Base-by-base conservation (phyloP, 768 basidiomycete species). In the Mycena latifolia region DNA sequence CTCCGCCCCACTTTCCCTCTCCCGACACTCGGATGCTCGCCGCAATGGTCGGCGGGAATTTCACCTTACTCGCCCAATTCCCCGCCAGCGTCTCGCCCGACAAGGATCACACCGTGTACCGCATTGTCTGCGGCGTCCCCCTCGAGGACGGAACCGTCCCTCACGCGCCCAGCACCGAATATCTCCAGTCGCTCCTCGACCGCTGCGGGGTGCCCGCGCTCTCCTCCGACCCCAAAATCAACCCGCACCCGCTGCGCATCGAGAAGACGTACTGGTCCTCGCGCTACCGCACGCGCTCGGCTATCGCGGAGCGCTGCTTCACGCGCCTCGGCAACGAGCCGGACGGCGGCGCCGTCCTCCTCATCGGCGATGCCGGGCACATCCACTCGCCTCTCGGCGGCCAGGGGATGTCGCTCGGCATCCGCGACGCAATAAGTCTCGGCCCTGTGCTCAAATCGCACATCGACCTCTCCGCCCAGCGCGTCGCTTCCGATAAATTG, bases 361-460 rank as follows among this genome's bases (percentile, higher is more conserved):
- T 85, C 43, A 46, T 82, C 18, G 83, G 84, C 7, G n/a, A n/a
- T n/a, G n/a, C 87, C 5, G 86, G 86, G 39, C 84, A 80, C 65
- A 81, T 86, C 51, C 86, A 86, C 63, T 83, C 86, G 0, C 87
- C 86, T 24, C 78, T 80, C 9, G 86, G 86, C 5, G 87, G 87
- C 1, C 85, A 86, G 57, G 86, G 86, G 12, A 85, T 88, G 85
- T 87, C 86, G 67, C 80, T 87, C 25, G 85, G 86, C 12, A 74
- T 88, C 22, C 80, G 85, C 20, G 86, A 88, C 63, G 85, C 82
- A 9, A 72, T 86, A 25, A 75, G 77, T 50, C 78, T 87, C 6
- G 85, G 81, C 9, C 77, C 81, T 18, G 79, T 71, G 9, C 72
- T 88, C 45, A 71, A 3, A 60, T 71, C 43, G 63, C 61, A 15